phyloP scores from a whole-genome alignment of 192 early-diverging fungal genomes.

The Podila minutissima region DNA sequence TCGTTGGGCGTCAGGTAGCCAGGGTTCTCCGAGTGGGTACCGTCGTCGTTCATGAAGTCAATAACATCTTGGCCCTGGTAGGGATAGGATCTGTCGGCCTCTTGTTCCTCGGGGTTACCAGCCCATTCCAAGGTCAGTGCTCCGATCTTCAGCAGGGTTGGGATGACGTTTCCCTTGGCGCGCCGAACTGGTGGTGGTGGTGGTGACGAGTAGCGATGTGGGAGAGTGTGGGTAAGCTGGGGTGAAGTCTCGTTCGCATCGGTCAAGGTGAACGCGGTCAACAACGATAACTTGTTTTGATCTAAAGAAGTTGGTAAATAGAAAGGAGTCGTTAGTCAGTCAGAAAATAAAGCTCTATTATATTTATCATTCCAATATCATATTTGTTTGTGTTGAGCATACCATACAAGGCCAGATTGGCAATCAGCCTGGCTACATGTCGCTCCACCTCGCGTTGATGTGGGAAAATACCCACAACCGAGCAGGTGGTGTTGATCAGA shows the following conservation, averaged over 20 bases:
- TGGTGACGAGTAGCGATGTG: constrained; percentile 26
- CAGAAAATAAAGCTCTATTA: too few species aligned
- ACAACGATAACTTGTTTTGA: constrained; percentile 41
- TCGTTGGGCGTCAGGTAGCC: constrained; percentile 20
- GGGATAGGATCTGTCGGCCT: background rate
- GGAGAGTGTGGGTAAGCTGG: background rate
- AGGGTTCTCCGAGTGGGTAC: background rate
- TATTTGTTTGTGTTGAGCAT: constrained; percentile 7
- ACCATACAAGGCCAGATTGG: constrained; percentile 66
- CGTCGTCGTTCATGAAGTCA: constrained; percentile 48
- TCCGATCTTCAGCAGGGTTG: constrained; percentile 31
- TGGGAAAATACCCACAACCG: constrained; percentile 50
- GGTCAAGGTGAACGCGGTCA: constrained; percentile 17
- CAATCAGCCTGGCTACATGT: constrained; percentile 63
- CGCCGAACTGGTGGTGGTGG: constrained; percentile 29
- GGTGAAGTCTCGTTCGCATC: constrained; percentile 1
- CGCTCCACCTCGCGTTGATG: constrained; percentile 61
- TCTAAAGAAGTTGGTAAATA: constrained; percentile 4
- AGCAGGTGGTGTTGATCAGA: constrained; percentile 55
- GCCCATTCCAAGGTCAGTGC: constrained; percentile 24
- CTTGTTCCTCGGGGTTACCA: background rate
- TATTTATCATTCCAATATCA: background rate
- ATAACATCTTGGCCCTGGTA: constrained; percentile 21
- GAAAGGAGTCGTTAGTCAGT: background rate
- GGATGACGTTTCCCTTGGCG: constrained; percentile 41